These are phyloP conservation scores for Favolaschia claudopus DNA, from an alignment of 768 basidiomycete genomes.

Conservation along the genomic window DNA sequence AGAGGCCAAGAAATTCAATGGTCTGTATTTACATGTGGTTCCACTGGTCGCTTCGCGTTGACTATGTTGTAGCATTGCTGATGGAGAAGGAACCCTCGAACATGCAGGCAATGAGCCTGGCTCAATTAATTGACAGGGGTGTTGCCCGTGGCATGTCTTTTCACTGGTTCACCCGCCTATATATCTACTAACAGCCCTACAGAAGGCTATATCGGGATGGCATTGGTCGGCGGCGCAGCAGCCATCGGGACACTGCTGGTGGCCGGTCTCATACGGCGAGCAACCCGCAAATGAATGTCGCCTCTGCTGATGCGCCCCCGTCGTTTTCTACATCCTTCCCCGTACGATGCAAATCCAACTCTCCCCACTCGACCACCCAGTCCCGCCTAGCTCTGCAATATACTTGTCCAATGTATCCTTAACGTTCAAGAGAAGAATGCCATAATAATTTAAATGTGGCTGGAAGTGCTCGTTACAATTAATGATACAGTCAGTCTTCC, in stretches of 20 bases:
- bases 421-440: constrained; percentile 18
- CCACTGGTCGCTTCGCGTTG: background rate
- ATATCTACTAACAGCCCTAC: constrained; percentile 13
- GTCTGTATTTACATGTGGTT: constrained; percentile 55
- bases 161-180: background rate
- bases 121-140: constrained; percentile 84
- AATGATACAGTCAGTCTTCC: constrained; percentile 21
- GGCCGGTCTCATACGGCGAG: constrained; percentile 86
- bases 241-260: constrained; percentile 81
- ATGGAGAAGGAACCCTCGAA: constrained; percentile 94
- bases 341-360: constrained; percentile 16
- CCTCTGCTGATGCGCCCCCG: constrained; percentile 21
- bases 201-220: constrained; percentile 99
- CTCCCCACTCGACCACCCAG: constrained; percentile 19
- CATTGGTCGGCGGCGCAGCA: constrained; percentile 88
- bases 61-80: constrained; percentile 66
- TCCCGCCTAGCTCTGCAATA: constrained; percentile 15
- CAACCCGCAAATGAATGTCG: constrained; percentile 57
- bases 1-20: constrained; percentile 91
- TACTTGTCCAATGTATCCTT: constrained; percentile 15
- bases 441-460: constrained; percentile 18
- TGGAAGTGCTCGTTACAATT: background rate
- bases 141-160: constrained; percentile 74
- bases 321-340: constrained; percentile 3
- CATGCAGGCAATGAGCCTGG: constrained; percentile 89